Percentiles rank a stretch among this genome's conserved stretches.
phyloP scores from a whole-genome alignment of 176 grass and related monocot species.

The Elymus sibiricus region DNA sequence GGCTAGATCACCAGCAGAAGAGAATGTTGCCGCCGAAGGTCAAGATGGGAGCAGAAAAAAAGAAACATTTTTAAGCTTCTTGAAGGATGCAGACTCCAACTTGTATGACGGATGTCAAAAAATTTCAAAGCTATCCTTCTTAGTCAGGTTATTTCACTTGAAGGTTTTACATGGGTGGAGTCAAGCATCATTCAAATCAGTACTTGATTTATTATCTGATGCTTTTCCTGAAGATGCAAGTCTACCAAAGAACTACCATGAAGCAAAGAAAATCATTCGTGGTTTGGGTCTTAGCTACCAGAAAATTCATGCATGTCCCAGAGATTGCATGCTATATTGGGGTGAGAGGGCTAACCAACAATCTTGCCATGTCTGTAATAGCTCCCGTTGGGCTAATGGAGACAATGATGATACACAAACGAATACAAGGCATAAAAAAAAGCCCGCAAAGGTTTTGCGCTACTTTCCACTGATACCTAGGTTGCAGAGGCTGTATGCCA shows the following conservation, averaged over 20 bases:
- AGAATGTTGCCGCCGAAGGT: not conserved
- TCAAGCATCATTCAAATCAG: constrained; percentile 13
- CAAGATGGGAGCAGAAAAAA: not conserved
- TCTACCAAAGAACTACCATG: constrained; percentile 16
- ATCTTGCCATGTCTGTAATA: not conserved
- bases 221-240: not conserved
- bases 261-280: constrained; percentile 28
- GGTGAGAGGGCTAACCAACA: not conserved
- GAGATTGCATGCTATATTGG: constrained; percentile 23
- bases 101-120: not conserved
- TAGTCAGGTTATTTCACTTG: constrained; percentile 15
- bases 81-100: constrained; percentile 9
- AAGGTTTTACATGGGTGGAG: constrained; percentile 21
- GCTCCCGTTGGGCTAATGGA: not conserved
- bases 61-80: not conserved
- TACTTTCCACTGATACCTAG: constrained; percentile 38
- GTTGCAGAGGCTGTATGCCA: constrained; percentile 25
- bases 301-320: constrained; percentile 40
- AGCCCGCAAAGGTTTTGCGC: constrained; percentile 25
- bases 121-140: constrained; percentile 9
- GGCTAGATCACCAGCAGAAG: not conserved
- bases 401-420: not conserved
- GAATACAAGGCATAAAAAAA: not conserved
- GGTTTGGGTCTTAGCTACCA: not conserved
- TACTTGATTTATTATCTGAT: not conserved